phyloP scores from a whole-genome alignment of 768 basidiomycete species.

The Naganishia kalamii region DNA sequence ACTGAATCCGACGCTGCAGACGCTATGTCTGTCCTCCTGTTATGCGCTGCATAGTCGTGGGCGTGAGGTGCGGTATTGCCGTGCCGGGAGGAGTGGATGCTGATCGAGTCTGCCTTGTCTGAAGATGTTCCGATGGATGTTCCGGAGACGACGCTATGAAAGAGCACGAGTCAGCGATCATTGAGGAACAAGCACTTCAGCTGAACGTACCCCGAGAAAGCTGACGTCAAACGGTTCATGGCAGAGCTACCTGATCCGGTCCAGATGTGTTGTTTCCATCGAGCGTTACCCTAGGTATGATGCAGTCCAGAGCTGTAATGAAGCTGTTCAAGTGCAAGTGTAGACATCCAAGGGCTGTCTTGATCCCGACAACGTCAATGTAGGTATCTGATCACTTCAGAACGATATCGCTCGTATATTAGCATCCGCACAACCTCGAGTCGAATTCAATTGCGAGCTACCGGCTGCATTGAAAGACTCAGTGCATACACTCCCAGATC shows the following conservation, averaged over 20 bases:
- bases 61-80: not conserved
- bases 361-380: no score
- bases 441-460: not conserved
- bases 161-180: not conserved
- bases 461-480: not conserved
- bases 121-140: not conserved
- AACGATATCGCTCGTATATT: not conserved
- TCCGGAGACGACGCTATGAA: not conserved
- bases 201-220: constrained; percentile 14
- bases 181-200: not conserved
- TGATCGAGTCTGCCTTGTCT: not conserved
- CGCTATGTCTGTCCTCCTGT: not conserved
- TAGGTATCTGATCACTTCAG: not conserved
- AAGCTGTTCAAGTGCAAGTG: no score
- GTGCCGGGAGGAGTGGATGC: not conserved
- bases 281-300: not conserved
- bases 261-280: not conserved
- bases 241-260: not conserved
- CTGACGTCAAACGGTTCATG: constrained; percentile 21
- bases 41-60: not conserved
- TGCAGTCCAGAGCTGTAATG: no score
- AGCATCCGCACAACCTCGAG: not conserved
- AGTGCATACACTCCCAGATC: not conserved
- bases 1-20: not conserved
- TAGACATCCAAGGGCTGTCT: not conserved